Evolutionary conservation across 345 rosid genomes (phyloP).

Genomic region (Nephelium lappaceum): DNA sequence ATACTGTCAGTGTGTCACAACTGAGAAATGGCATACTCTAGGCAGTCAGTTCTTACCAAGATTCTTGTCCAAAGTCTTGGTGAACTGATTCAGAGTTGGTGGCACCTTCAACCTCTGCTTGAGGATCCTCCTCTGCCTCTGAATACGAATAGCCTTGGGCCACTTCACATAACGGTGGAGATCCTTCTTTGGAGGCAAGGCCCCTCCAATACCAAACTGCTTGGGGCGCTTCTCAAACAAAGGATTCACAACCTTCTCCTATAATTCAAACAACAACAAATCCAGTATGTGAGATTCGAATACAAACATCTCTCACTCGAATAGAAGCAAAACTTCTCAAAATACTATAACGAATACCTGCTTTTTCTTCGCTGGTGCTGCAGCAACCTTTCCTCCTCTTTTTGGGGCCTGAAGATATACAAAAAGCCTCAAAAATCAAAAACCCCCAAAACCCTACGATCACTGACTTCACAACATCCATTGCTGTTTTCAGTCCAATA

Average conservation of each 20-base stretch:
- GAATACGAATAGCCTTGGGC: conserved; percentile 61
- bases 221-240: conserved; percentile 58
- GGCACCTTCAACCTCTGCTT: conserved; percentile 61
- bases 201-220: conserved; percentile 66
- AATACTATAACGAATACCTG: not conserved
- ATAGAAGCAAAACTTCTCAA: not conserved
- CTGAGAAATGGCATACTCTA: not conserved
- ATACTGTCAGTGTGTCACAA: not conserved
- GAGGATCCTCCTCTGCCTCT: conserved; percentile 55
- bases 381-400: conserved; percentile 33
- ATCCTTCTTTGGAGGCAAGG: conserved; percentile 57
- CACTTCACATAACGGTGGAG: conserved; percentile 53
- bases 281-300: not conserved
- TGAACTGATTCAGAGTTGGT: conserved; percentile 60
- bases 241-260: conserved; percentile 58
- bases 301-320: not conserved
- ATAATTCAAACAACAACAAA: not conserved
- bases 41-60: conserved; percentile 33
- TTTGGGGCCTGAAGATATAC: conserved; percentile 23
- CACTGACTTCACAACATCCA: not conserved
- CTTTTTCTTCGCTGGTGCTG: conserved; percentile 32
- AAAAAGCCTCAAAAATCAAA: not conserved
- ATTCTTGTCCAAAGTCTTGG: conserved; percentile 58
- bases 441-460: not conserved
- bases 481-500: not conserved